Percentiles rank a stretch among this genome's conserved stretches.
Evolutionary conservation across 352 stramenopile genomes (phyloP).

Genomic region (Globisporangium emineosum): DNA sequence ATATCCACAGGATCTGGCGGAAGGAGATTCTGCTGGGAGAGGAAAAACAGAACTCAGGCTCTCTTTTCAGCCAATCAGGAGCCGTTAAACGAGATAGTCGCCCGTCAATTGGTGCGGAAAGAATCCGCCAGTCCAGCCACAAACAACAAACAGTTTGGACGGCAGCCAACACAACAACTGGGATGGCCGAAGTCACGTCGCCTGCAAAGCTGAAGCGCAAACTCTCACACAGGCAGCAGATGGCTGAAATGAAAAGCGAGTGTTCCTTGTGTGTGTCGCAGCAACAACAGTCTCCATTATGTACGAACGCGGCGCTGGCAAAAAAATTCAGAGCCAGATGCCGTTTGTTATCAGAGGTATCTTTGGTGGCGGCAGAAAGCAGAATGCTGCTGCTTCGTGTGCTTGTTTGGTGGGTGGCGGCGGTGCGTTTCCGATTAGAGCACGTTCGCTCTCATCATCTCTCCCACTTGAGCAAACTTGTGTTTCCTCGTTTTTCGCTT

Average conservation of each 20-base stretch:
- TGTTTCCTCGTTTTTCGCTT: background rate
- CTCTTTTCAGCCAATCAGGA: background rate
- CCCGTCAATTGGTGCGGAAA: background rate
- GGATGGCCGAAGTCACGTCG: background rate
- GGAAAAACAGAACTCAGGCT: slow-evolving; percentile 11
- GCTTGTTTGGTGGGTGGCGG: background rate
- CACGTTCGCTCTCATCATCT: background rate
- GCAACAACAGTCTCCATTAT: background rate
- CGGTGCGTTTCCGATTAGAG: background rate
- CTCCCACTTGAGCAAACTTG: background rate
- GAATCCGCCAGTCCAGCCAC: background rate
- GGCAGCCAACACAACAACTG: too few relatives aligned
- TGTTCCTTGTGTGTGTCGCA: background rate
- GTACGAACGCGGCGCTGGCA: background rate
- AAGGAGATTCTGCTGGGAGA: background rate
- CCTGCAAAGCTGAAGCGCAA: background rate
- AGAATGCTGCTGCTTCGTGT: background rate
- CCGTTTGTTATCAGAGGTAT: slow-evolving; percentile 7
- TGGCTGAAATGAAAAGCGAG: background rate
- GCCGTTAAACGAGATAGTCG: background rate
- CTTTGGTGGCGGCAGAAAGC: background rate
- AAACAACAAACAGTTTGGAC: background rate
- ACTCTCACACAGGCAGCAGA: background rate
- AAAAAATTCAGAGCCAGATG: background rate
- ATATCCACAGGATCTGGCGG: slow-evolving; percentile 9